Percentiles rank a stretch among this genome's conserved stretches.
These are phyloP conservation scores for Trichophyton benhamiae DNA, from an alignment of 2,329 filamentous ascomycete species.

Conservation along the genomic window DNA sequence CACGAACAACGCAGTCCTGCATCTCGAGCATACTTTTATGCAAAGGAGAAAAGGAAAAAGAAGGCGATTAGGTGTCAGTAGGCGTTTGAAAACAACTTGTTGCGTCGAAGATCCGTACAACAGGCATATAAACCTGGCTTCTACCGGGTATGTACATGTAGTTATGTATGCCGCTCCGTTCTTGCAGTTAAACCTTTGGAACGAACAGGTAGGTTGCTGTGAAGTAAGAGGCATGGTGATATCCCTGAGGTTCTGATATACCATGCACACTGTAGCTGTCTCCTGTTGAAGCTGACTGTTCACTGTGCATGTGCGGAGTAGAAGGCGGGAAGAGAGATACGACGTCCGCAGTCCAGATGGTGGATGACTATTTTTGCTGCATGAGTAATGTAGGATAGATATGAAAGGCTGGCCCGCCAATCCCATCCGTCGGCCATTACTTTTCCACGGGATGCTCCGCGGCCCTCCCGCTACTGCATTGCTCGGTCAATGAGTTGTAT, in stretches of 20 bases:
- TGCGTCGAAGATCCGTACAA: background rate
- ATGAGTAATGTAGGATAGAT: too few species aligned
- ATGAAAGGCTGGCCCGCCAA: too few species aligned
- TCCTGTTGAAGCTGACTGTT: background rate
- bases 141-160: background rate
- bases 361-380: too few species aligned
- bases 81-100: background rate
- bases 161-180: background rate
- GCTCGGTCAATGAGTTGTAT: background rate
- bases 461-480: background rate
- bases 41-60: background rate
- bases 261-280: background rate
- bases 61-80: background rate
- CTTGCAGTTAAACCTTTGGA: background rate
- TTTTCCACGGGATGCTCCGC: background rate
- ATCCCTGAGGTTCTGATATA: background rate
- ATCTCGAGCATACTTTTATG: background rate
- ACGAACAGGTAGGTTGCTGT: background rate
- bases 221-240: background rate
- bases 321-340: background rate
- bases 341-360: background rate
- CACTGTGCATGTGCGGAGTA: background rate
- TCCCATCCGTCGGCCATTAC: background rate
- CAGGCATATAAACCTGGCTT: background rate
- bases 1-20: background rate